Conservation (phyloP, 768 basidiomycete genomes). For the Naganishia friedmannii region DNA sequence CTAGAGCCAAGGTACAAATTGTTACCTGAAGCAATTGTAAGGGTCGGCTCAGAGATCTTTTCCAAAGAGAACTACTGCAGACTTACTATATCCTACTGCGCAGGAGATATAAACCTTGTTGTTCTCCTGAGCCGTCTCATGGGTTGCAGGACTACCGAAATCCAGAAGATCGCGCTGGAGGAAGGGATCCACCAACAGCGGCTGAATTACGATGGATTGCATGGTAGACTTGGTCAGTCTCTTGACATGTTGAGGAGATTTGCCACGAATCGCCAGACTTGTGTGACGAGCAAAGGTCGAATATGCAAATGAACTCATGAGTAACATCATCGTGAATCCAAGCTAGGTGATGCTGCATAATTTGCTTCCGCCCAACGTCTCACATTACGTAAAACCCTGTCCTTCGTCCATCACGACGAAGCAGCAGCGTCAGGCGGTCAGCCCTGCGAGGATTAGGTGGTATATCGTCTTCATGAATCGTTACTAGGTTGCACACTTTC, state of each 20-base stretch:
- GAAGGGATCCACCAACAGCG: slow-evolving; percentile 19
- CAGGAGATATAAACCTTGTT: slow-evolving; percentile 19
- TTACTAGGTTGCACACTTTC: not conserved
- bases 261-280: too few relatives aligned
- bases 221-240: not conserved
- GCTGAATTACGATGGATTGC: slow-evolving; percentile 17
- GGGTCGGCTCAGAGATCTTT: not conserved
- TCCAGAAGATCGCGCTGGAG: slow-evolving; percentile 22
- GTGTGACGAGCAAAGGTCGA: too few relatives aligned
- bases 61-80: too few relatives aligned
- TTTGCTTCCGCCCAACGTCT: not conserved
- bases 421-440: not conserved
- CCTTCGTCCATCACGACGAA: not conserved
- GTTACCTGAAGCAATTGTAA: slow-evolving; percentile 57
- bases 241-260: not conserved
- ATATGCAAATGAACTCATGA: too few relatives aligned
- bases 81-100: slow-evolving; percentile 31
- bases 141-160: not conserved
- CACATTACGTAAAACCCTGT: not conserved
- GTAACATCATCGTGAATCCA: too few relatives aligned
- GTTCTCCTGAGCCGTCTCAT: not conserved
- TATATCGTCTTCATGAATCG: not conserved
- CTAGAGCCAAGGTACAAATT: slow-evolving; percentile 84
- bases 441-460: not conserved
- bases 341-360: not conserved